Evolutionary conservation across 2,329 filamentous ascomycete genomes (phyloP).

Genomic region (Cladosporium colombiae): DNA sequence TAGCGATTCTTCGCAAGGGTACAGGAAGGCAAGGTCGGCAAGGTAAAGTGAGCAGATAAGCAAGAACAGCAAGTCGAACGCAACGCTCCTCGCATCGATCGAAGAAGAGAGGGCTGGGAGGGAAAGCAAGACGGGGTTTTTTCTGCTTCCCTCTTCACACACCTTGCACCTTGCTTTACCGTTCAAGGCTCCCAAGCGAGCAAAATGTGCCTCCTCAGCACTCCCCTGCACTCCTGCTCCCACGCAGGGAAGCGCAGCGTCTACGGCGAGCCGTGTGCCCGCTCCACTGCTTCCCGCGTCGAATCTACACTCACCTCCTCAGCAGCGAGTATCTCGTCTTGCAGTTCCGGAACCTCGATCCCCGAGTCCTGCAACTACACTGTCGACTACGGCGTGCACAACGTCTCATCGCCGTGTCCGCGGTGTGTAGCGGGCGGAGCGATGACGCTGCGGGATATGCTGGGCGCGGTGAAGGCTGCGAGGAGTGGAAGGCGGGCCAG

Average conservation of each 20-base stretch:
- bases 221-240: constrained; percentile 22
- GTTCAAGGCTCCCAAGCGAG: too few species aligned
- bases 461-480: neutral
- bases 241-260: constrained; percentile 17
- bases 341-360: neutral
- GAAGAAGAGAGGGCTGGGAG: neutral
- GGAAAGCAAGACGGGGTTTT: neutral
- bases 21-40: neutral
- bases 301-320: neutral
- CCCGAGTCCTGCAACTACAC: neutral
- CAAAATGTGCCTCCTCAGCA: constrained; percentile 23
- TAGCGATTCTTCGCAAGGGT: neutral
- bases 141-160: too few species aligned
- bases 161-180: too few species aligned
- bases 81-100: neutral
- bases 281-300: constrained; percentile 7
- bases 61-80: neutral
- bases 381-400: constrained; percentile 12
- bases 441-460: constrained; percentile 1
- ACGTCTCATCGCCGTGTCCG: neutral
- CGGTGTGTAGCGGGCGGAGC: neutral
- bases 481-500: neutral
- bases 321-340: neutral
- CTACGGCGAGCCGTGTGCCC: constrained; percentile 21
- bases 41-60: neutral